Evolutionary conservation across 768 basidiomycete genomes (phyloP).

Genomic region (Lanmaoa rubissima): DNA sequence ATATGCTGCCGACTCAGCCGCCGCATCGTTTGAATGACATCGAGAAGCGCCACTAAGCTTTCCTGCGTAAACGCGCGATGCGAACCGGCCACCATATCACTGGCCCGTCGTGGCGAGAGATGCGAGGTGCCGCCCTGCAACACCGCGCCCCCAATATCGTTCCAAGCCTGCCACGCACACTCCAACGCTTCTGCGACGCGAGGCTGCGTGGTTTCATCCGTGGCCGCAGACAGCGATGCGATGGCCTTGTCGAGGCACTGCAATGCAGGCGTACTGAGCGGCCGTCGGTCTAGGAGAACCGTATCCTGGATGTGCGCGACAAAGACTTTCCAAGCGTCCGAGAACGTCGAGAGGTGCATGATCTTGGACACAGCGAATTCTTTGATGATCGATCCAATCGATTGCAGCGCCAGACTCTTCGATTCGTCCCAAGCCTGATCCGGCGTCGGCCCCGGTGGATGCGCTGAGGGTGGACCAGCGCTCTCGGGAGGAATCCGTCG

Average conservation of each 20-base stretch:
- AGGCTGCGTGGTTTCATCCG: conserved; percentile 30
- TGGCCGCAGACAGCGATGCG: conserved; percentile 47
- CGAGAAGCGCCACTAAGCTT: conserved; percentile 77
- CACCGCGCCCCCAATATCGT: conserved; percentile 59
- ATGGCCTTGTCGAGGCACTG: conserved; percentile 81
- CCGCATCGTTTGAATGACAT: conserved; percentile 63
- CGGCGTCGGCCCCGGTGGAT: conserved; percentile 14
- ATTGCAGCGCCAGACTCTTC: conserved; percentile 80
- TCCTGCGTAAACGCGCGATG: conserved; percentile 53
- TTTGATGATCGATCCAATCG: conserved; percentile 78
- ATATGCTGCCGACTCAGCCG: conserved; percentile 47
- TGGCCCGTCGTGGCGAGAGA: conserved; percentile 8
- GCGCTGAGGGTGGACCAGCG: conserved; percentile 4
- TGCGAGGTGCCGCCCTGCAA: conserved; percentile 28
- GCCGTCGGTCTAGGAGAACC: conserved; percentile 63
- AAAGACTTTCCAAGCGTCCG: conserved; percentile 71
- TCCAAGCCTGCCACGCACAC: conserved; percentile 68
- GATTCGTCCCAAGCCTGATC: conserved; percentile 80
- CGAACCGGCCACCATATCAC: conserved; percentile 3
- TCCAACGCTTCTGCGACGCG: conserved; percentile 51
- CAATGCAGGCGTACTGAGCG: conserved; percentile 79
- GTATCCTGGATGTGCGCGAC: conserved; percentile 69
- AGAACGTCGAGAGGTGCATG: conserved; percentile 67
- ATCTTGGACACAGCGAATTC: conserved; percentile 77
- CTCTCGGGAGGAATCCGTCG: conserved; percentile 33